A percentile compares a stretch with the other conserved stretches of the same genome.
phyloP scores from a whole-genome alignment of 441 rosid genomes.

The Pelargonium australe region DNA sequence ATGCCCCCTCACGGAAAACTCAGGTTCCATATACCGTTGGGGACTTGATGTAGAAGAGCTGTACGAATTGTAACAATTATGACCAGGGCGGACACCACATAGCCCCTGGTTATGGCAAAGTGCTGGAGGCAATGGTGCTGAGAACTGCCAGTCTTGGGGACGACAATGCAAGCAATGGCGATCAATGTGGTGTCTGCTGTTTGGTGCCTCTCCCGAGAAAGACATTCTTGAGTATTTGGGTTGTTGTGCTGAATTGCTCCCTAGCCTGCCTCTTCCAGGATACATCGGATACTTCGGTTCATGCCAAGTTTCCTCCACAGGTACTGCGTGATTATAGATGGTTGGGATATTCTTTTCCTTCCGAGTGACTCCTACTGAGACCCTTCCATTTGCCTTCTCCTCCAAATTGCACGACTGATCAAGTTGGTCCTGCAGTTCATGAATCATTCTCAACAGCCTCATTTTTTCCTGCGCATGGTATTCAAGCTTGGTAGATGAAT shows the following conservation, averaged over 20 bases:
- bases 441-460: slow-evolving; percentile 49
- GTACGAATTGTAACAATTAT: slow-evolving; percentile 26
- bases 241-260: slow-evolving; percentile 32
- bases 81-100: slow-evolving; percentile 25
- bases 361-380: slow-evolving; percentile 26
- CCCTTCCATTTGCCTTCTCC: slow-evolving; percentile 30
- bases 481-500: slow-evolving; percentile 36
- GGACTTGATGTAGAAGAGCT: slow-evolving; percentile 63
- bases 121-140: slow-evolving; percentile 33
- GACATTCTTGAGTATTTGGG: slow-evolving; percentile 29
- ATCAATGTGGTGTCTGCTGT: slow-evolving; percentile 31
- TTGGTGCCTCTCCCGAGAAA: slow-evolving; percentile 41
- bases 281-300: slow-evolving; percentile 18
- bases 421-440: slow-evolving; percentile 59
- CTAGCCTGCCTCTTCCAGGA: slow-evolving; percentile 29
- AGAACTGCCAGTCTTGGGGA: slow-evolving; percentile 33
- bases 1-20: slow-evolving; percentile 28
- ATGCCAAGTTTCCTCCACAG: slow-evolving; percentile 19
- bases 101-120: slow-evolving; percentile 27
- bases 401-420: slow-evolving; percentile 33
- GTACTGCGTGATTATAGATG: slow-evolving; percentile 18
- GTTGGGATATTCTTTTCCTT: slow-evolving; percentile 23
- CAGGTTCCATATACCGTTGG: slow-evolving; percentile 38
- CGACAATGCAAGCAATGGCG: slow-evolving; percentile 30
- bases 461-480: slow-evolving; percentile 47